Conservation (phyloP, 1,139 yeast species). For the Kurtzmaniella quercitrusa region DNA sequence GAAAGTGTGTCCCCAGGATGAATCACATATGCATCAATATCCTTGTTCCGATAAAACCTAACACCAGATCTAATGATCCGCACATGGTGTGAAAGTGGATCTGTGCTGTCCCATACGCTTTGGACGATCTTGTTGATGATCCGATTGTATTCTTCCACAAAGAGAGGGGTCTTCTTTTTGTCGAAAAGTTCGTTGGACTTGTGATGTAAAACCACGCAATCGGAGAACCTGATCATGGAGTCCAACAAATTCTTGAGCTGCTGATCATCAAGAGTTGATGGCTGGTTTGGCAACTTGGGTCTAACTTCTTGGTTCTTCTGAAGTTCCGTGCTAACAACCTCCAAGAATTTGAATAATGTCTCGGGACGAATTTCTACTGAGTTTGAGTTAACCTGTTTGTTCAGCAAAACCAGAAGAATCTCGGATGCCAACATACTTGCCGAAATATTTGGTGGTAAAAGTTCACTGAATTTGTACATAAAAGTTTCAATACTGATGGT, state of each 20-base stretch:
- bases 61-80: conserved; percentile 27
- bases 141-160: neutral
- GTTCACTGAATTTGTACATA: conserved; percentile 29
- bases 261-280: neutral
- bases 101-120: conserved; percentile 23
- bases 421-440: conserved; percentile 20
- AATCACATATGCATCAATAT: neutral
- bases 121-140: neutral
- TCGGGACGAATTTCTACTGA: conserved; percentile 19
- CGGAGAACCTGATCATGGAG: neutral
- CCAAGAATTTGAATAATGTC: conserved; percentile 20
- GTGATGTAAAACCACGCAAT: neutral
- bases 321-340: neutral
- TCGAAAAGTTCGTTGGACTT: neutral
- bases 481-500: conserved; percentile 27
- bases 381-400: conserved; percentile 15
- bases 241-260: neutral
- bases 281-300: neutral
- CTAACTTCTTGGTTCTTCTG: neutral
- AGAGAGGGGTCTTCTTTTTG: neutral
- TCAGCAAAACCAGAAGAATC: conserved; percentile 19
- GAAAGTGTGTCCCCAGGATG: conserved; percentile 3
- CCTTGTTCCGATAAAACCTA: conserved; percentile 24
- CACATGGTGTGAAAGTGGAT: conserved; percentile 16
- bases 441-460: conserved; percentile 10